Evolutionary conservation across 202 grass and related monocot species (phyloP), one percentile per base, ranked within the genome.

Genomic region (Setaria italica): DNA sequence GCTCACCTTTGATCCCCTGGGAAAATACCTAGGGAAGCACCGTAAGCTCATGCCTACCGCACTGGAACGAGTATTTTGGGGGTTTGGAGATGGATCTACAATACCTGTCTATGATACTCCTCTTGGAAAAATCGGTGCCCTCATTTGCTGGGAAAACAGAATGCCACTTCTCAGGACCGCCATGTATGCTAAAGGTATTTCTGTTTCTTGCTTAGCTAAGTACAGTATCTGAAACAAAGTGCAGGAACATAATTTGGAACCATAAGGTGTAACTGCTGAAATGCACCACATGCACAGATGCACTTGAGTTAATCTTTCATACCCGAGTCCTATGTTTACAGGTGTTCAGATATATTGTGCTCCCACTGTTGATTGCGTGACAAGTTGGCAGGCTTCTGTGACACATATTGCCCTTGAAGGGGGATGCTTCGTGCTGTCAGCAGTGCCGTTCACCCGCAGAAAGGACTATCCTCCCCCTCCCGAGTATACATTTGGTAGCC

Each of bases 341-440:
- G 93, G 93, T 85, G 3, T 95, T 66, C 56, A 95, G 68, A 95
- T 95, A 89, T 95, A 95, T 32, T 95, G 93, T 87, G 93, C 90
- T 55, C 88, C 90, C 57, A 92, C 90, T 56, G 90, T 64, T 72
- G 88, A 95, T 70, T 51, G 0, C 25, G 55, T 39, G 88, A 62
- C 79, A 72, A 90, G 80, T 75, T 92, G 93, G 90, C 90, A 85
- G 51, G 56, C 93, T 77, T 92, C 93, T 21, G 90, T 92, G 90
- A 87, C 67, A 43, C 93, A 95, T 30, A 92, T 92, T 76, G 93
- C 93, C 21, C 62, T 92, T 43, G 90, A 95, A 88, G 93, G 93
- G 8, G 93, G 93, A 25, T 95, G 93, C 34, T 92, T 95, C 80
- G 90, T 95, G 47, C 77, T 95, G 20, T 85, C 93, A 70, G 90